Evolutionary conservation across 768 basidiomycete species (phyloP), one percentile per base, ranked within the genome.

Genomic region (Strobilomyces dryophilus): DNA sequence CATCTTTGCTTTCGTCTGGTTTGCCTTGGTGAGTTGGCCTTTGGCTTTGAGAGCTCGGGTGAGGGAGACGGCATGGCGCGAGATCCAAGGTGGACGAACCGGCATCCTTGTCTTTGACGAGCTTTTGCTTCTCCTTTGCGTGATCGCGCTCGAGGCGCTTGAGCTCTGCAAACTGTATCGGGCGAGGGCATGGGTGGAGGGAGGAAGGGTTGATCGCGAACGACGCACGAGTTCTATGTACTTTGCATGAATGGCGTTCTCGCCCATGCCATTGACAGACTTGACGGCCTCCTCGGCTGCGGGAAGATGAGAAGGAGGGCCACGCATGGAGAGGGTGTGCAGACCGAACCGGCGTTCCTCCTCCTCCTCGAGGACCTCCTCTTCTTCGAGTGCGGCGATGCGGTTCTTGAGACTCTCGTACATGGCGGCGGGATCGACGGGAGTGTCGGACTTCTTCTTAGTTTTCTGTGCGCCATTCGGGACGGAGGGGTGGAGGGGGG

Each of bases 91-190:
- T 55, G 35, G 66, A 69, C 73, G 42, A 50, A 90, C 89, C 89
- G 58, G 89, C 82, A 72, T 93, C 92, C 74, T 92, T 92, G 76
- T 94, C 92, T 73, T 93, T 93, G 45, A 81, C 76, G 29, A 93
- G 76, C 65, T 93, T 93, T 74, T 93, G 91, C 70, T 89, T 92
- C 76, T 93, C 92, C 72, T 90, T 93, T 37, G 90, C 85, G 63
- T 92, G 87, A 65, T 92, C 91, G 58, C 92, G 81, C 71, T 94
- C 92, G 64, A 89, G 70, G 47, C 89, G 80, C 68, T 92, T 92
- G 67, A 91, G 74, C 69, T 93, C 91, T 62, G 90, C 89, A 70
- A 92, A 94, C 91, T 94, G 62, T 21, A 63, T 45, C 29, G 59
- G 65, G 48, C 54, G 52, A 52, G 44, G 51, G 57, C 53, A 62